These are phyloP conservation scores for Penicillium verrucosum DNA, from an alignment of 2,329 filamentous ascomycete species.

Conservation along the genomic window DNA sequence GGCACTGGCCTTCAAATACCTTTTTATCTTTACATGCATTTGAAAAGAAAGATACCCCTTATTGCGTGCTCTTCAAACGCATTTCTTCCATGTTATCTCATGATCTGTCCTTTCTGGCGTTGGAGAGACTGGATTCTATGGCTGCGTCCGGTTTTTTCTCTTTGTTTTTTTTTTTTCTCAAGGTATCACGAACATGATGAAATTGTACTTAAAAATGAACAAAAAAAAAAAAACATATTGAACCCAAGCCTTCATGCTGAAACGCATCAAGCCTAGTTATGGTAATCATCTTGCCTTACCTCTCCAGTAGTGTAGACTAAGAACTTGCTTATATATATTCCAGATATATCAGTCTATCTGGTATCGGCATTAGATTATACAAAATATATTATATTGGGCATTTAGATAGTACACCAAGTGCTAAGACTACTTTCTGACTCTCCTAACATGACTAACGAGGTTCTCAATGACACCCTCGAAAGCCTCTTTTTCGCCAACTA, in stretches of 20 bases:
- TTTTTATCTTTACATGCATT: constrained; percentile 3
- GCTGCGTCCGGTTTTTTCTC: background rate
- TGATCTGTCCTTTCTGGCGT: background rate
- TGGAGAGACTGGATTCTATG: background rate
- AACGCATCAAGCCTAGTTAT: background rate
- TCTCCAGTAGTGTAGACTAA: background rate
- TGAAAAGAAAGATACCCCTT: constrained; percentile 13
- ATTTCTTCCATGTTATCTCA: background rate
- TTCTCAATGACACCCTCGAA: constrained; percentile 98
- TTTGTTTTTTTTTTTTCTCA: background rate
- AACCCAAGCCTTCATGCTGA: background rate
- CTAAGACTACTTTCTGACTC: constrained; percentile 66
- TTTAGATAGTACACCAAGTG: constrained; percentile 6
- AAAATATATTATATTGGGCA: constrained; percentile 22
- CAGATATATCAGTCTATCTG: constrained; percentile 2
- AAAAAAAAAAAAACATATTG: background rate
- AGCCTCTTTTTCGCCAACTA: constrained; percentile 84
- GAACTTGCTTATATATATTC: background rate
- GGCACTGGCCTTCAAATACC: background rate
- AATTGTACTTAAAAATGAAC: background rate
- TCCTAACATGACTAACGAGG: constrained; percentile 83
- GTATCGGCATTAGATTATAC: constrained; percentile 24
- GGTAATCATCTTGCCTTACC: background rate
- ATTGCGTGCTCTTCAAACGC: background rate
- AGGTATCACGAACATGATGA: too few species aligned